Conservation (phyloP, 108 stramenopile species). For the Parietichytrium sp. region DNA sequence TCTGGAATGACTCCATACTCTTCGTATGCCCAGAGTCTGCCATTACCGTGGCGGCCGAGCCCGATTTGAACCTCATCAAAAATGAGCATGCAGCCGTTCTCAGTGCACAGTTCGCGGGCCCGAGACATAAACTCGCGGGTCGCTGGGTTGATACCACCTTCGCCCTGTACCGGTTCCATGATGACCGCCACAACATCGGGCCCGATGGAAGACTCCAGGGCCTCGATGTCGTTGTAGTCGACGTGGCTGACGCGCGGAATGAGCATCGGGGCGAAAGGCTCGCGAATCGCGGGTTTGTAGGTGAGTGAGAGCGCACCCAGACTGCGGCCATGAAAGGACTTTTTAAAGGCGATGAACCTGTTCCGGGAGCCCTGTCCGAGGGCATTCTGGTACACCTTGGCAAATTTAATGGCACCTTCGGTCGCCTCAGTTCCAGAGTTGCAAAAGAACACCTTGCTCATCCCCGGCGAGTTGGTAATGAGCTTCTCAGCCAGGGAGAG, state of each 20-base stretch:
- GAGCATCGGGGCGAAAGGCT: constrained; percentile 52
- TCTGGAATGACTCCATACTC: constrained; percentile 76
- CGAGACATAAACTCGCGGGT: constrained; percentile 71
- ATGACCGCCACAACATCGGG: constrained; percentile 87
- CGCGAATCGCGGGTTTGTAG: constrained; percentile 80
- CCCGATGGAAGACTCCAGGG: constrained; percentile 69
- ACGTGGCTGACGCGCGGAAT: constrained; percentile 72
- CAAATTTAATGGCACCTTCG: constrained; percentile 92
- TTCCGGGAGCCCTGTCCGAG: not conserved
- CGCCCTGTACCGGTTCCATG: constrained; percentile 92
- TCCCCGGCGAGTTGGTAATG: constrained; percentile 68
- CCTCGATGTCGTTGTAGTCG: constrained; percentile 81
- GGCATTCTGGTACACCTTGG: constrained; percentile 53
- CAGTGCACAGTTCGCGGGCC: constrained; percentile 78
- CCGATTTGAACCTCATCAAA: constrained; percentile 96
- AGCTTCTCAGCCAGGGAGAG: constrained; percentile 87
- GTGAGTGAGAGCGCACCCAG: constrained; percentile 89
- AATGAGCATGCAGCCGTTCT: constrained; percentile 81
- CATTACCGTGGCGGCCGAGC: constrained; percentile 88
- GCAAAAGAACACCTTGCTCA: constrained; percentile 90
- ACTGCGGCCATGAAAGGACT: constrained; percentile 93
- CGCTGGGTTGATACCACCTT: constrained; percentile 90
- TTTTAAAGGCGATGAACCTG: constrained; percentile 71
- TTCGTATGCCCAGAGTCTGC: constrained; percentile 83
- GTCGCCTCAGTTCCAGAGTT: constrained; percentile 95